phyloP scores from a whole-genome alignment of 176 grass and related monocot genomes.

The Puccinellia tenuiflora region DNA sequence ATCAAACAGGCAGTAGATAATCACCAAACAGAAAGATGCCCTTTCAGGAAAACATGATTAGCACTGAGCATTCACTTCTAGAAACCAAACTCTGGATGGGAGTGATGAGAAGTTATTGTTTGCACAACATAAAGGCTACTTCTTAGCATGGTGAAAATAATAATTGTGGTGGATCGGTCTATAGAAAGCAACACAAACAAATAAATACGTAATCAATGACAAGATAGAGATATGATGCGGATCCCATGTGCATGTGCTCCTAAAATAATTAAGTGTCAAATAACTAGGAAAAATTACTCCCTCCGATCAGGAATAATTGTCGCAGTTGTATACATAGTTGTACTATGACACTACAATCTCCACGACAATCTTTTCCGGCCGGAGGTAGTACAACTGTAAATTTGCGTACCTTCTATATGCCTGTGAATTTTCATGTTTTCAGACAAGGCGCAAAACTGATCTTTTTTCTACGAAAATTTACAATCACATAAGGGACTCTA shows the following conservation, averaged over 20 bases:
- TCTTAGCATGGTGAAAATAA: slow-evolving; percentile 3
- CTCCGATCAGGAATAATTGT: no score
- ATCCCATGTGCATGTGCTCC: neutral
- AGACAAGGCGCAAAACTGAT: neutral
- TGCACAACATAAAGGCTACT: neutral
- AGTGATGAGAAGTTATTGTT: neutral
- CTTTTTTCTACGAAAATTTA: neutral
- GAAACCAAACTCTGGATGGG: slow-evolving; percentile 7
- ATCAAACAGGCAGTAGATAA: neutral
- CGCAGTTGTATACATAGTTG: no score
- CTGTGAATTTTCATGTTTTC: neutral
- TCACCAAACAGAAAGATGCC: neutral
- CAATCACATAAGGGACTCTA: neutral
- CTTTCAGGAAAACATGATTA: neutral
- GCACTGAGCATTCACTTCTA: neutral
- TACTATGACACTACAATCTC: no score
- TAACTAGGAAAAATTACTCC: neutral
- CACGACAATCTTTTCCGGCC: no score
- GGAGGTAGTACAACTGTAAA: neutral
- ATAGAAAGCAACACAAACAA: neutral
- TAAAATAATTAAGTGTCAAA: neutral
- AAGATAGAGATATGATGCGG: neutral
- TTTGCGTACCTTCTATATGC: neutral
- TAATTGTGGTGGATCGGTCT: neutral
- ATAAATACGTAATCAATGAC: neutral